Evolutionary conservation across 208 protist genomes (phyloP), one percentile per base, ranked within the genome.

Genomic region (Trypanosoma vivax): DNA sequence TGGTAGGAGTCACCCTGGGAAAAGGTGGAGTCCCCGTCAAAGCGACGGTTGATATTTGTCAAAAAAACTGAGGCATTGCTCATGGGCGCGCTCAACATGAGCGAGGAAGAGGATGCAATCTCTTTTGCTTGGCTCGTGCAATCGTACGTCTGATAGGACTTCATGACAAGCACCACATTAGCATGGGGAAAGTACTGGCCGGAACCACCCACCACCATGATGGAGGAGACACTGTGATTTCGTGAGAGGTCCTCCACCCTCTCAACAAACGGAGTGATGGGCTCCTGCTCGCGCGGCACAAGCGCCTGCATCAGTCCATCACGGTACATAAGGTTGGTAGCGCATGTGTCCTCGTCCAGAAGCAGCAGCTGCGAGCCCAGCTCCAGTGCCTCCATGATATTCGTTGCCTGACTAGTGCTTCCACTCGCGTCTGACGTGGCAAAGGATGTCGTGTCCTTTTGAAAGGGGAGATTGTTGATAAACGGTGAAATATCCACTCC

Each of bases 291-390:
- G 23, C 55, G 53, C 31, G 80, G 64, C 21, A 98, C 92, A 31
- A 98, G 79, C 71, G 60, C 49, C 62, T 83, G 60, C 94, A 98
- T 97, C 16, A 83, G 65, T 25, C 55, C 51, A 56, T 97, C 91
- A 6, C 94, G 86, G 35, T 96, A 91, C 91, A 98, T 95, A 51
- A 98, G 94, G 76, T 98, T 98, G 27, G 95, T 98, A 2, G 96
- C 95, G 37, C 70, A 92, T 5, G 94, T 98, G 70, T 98, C 96
- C 65, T 98, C 95, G 67, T 98, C 96, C 11, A 98, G 75, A 25
- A 98, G 68, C 42, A 98, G 59, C 35, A 80, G 47, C 13, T 55
- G 62, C 27, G 73, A 64, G 30, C 92, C 94, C n/a, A 91, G 56
- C 73, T 98, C 96, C 31, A 98, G 60, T 24, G 83, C 86, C 50